Base-by-base conservation (phyloP, 1,284 basidiomycete species). In the Omphalotus olearius region DNA sequence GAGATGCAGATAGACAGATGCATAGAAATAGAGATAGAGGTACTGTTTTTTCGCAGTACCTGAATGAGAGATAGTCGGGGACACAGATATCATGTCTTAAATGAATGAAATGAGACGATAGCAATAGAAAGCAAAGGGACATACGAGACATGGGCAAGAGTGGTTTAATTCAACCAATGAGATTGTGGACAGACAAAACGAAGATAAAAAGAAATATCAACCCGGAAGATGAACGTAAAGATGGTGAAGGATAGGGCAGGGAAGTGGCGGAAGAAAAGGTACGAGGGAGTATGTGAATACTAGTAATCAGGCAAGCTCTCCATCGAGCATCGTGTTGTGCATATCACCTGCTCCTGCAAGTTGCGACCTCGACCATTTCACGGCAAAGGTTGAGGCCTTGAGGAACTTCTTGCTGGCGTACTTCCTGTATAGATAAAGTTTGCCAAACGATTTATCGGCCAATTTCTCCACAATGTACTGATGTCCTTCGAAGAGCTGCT, bases 331-430 rank as follows among this genome's bases (percentile, higher is more conserved):
- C 59, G 76, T 76, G n/a, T 50, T 50, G 18, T 50, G 40, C 33
- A 50, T 49, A 66, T 62, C 50, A 60, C 56, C 59, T 57, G 60
- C 55, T 61, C 61, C 63, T 65, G 53, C 53, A 60, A 61, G 47
- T 57, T 66, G 60, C 64, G 62, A 67, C 59, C 70, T 75, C 44
- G 85, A 85, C 83, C 83, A 87, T 49, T 86, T 78, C 60, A 85
- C 75, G 40, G 86, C 86, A 62, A 82, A 89, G 37, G 79, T 64
- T 11, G 86, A 84, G 18, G 87, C 94, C 69, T 94, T 92, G 65
- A 98, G 82, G 80, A 95, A 97, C 74, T 94, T 93, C 82, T 95
- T 96, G 80, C 91, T 85, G 49, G 93, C 85, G 69, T 99, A 99
- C 76, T 99, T 99, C 75, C 90, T 90, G 82, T 85, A 97, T 30